Evolutionary conservation across 805 yeast species (phyloP).

Genomic region (Torulaspora delbrueckii): DNA sequence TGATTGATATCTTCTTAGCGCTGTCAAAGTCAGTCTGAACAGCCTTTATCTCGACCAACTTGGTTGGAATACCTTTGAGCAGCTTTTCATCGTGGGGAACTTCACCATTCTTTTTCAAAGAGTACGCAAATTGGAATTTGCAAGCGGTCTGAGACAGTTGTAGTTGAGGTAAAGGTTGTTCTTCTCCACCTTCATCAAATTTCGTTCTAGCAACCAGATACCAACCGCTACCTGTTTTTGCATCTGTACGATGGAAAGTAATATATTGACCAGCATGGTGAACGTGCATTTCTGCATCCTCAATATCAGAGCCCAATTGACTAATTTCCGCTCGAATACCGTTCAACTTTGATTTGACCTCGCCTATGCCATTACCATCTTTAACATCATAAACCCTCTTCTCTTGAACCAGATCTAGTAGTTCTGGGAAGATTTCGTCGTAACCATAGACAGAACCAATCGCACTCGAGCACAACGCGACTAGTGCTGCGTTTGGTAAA

Average conservation of each 20-base stretch:
- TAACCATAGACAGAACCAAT: slow-evolving; percentile 92
- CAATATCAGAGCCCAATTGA: slow-evolving; percentile 39
- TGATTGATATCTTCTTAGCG: slow-evolving; percentile 42
- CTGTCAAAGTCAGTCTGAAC: slow-evolving; percentile 46
- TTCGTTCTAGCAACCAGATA: slow-evolving; percentile 84
- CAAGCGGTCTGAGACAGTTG: slow-evolving; percentile 57
- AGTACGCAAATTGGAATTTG: slow-evolving; percentile 53
- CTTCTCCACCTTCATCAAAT: slow-evolving; percentile 44
- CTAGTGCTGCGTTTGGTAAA: slow-evolving; percentile 89
- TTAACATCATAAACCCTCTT: slow-evolving; percentile 51
- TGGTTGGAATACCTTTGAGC: slow-evolving; percentile 63
- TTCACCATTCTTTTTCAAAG: slow-evolving; percentile 51
- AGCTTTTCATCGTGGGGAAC: slow-evolving; percentile 34
- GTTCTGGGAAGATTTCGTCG: slow-evolving; percentile 83
- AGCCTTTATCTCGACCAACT: slow-evolving; percentile 47
- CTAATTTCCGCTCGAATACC: slow-evolving; percentile 55
- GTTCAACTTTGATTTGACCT: slow-evolving; percentile 59
- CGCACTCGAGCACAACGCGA: slow-evolving; percentile 87
- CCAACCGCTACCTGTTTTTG: slow-evolving; percentile 83
- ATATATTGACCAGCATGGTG: slow-evolving; percentile 92
- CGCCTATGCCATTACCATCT: slow-evolving; percentile 59
- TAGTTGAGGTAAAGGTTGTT: slow-evolving; percentile 55
- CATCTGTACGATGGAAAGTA: slow-evolving; percentile 81
- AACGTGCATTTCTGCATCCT: slow-evolving; percentile 85
- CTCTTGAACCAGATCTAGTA: slow-evolving; percentile 78